phyloP scores from a whole-genome alignment of 2,329 filamentous ascomycete genomes.

The Incumbomyces delicatus region DNA sequence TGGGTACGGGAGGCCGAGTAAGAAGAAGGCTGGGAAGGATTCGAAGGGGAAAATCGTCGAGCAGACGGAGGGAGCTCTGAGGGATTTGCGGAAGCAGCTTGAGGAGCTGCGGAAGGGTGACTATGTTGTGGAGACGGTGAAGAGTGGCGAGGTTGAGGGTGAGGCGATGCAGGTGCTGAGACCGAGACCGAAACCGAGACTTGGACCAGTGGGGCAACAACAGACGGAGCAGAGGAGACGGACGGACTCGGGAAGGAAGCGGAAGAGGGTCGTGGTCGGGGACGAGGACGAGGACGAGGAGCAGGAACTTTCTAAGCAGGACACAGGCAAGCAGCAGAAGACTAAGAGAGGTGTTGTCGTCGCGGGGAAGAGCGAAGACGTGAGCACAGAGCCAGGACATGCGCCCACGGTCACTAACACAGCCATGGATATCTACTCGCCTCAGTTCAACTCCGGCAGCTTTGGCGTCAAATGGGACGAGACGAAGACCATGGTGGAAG shows the following conservation, averaged over 20 bases:
- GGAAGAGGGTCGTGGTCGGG: background rate
- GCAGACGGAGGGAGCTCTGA: conserved; percentile 41
- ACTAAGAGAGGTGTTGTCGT: too few species aligned
- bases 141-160: conserved; percentile 12
- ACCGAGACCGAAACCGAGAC: too few species aligned
- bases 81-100: conserved; percentile 38
- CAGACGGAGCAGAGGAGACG: too few species aligned
- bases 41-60: conserved; percentile 35
- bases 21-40: conserved; percentile 25
- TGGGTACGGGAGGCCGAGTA: conserved; percentile 35
- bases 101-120: conserved; percentile 19
- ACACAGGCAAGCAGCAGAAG: too few species aligned
- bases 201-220: too few species aligned
- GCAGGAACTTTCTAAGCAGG: too few species aligned
- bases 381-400: background rate
- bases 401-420: conserved; percentile 13
- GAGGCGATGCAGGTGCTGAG: background rate
- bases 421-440: conserved; percentile 35
- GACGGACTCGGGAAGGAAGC: background rate
- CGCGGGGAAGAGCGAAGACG: background rate
- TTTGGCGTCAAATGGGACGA: conserved; percentile 47
- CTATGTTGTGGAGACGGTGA: background rate
- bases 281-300: too few species aligned
- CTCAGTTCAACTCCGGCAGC: conserved; percentile 48
- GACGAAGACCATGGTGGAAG: conserved; percentile 37